Conservation (phyloP, 495 filamentous ascomycete genomes). For the Penicillium maclennaniae region DNA sequence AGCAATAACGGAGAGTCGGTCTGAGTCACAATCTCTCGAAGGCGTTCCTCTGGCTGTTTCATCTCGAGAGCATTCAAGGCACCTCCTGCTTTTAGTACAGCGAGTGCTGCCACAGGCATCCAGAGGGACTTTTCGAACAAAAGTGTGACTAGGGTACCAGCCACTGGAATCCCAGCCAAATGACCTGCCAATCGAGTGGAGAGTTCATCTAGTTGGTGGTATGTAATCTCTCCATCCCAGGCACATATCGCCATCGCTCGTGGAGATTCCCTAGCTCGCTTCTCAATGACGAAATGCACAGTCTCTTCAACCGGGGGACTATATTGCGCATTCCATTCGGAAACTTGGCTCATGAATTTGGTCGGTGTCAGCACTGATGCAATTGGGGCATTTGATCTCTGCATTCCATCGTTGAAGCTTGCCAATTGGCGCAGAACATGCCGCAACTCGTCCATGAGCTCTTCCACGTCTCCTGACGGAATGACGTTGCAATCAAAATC, state of each 20-base stretch:
- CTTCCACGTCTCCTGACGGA: too few relatives aligned
- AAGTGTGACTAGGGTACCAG: not conserved
- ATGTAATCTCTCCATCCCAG: constrained; percentile 9
- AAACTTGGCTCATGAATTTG: not conserved
- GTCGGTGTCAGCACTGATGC: too few relatives aligned
- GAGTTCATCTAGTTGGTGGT: constrained; percentile 1
- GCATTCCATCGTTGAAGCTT: too few relatives aligned
- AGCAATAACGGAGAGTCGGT: constrained; percentile 40
- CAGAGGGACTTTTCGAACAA: constrained; percentile 5
- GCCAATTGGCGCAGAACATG: too few relatives aligned
- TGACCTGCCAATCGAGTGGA: not conserved
- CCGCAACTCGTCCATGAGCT: too few relatives aligned
- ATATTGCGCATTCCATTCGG: not conserved
- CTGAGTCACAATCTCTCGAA: constrained; percentile 24
- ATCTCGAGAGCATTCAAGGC: not conserved
- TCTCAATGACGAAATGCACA: not conserved
- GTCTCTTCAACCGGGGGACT: not conserved
- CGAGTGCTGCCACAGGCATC: constrained; percentile 2
- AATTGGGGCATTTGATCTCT: too few relatives aligned
- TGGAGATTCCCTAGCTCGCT: not conserved
- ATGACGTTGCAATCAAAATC: too few relatives aligned
- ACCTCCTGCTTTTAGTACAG: constrained; percentile 3
- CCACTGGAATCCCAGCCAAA: not conserved
- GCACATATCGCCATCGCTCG: not conserved
- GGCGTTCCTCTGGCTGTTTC: not conserved